Evolutionary conservation across 2,329 filamentous ascomycete species (phyloP).

Genomic region (Scedosporium aurantiacum): DNA sequence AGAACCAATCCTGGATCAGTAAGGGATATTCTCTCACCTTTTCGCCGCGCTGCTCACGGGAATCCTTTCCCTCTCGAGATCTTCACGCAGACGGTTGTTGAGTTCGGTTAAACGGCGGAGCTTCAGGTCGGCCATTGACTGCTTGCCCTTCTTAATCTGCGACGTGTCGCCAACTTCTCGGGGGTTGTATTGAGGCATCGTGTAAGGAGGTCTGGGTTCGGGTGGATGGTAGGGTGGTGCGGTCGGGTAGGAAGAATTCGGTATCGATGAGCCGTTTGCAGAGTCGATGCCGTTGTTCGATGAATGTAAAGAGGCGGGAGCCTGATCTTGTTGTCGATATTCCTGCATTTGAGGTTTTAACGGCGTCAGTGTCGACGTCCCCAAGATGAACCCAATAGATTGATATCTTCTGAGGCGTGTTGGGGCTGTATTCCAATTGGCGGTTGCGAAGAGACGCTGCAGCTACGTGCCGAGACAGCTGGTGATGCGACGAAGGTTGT

Average conservation of each 20-base stretch:
- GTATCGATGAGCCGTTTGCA: not conserved
- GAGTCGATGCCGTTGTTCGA: not conserved
- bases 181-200: conserved; percentile 56
- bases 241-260: not conserved
- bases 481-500: not conserved
- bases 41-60: conserved; percentile 89
- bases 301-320: not conserved
- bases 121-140: conserved; percentile 98
- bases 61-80: conserved; percentile 88
- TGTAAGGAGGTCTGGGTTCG: conserved; percentile 16
- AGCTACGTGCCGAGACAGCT: not conserved
- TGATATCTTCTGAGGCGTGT: not conserved
- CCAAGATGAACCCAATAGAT: not conserved
- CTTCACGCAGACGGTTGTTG: conserved; percentile 90
- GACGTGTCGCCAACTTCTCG: conserved; percentile 57
- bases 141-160: conserved; percentile 83
- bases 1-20: not conserved
- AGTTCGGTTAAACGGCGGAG: conserved; percentile 91
- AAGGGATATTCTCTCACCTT: conserved; percentile 45
- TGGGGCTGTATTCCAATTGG: not conserved
- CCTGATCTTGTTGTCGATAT: not conserved
- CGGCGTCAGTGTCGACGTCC: not conserved
- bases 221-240: conserved; percentile 10
- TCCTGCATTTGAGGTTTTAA: conserved; percentile 3
- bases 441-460: not conserved